Base-by-base conservation (phyloP, 176 grass and related monocot species). In the Triticum urartu region DNA sequence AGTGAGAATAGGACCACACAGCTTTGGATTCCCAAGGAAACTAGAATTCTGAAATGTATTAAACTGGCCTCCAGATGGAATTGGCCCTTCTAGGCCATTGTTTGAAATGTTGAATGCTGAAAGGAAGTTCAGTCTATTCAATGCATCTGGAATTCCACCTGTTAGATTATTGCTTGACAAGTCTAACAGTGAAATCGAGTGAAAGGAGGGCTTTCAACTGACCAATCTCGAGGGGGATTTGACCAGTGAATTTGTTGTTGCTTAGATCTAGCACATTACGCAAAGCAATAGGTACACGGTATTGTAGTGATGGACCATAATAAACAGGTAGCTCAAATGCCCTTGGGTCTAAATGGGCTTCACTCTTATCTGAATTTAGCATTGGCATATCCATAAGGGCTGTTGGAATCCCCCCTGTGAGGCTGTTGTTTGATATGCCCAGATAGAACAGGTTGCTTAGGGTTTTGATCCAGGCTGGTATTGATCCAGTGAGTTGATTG, bases 21-120 rank as follows among this genome's bases (percentile, higher is more conserved):
- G 20, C 54, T 73, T 81, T 26, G 77, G 85, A 6, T 87, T 87
- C 14, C 77, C 85, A 36, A 1, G 5, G 1, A 87, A 87, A 4
- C 85, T 87, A 38, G 77, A 81, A 38, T 21, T 40, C 0, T 4
- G n/a, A 42, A 87, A 87, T 32, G 85, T 87, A 38, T 10, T 11
- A 2, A 87, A 72, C 54, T 87, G 85, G 3, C 20, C 43, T 62
- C 64, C 77, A 17, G 17, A 25, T 71, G 85, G 85, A 81, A 87
- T 32, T 6, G 78, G 77, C 25, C 85, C 85, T 54, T 87, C 47
- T 3, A 87, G 77, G 18, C 80, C 77, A n/a, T 87, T 87, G 78
- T 81, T 54, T 15, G 85, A 75, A 71, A 81, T 32, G 3, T 77
- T 81, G 54, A 87, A 81, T 21, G 13, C 5, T 21, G 85, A 59